Evolutionary conservation across 208 protist genomes (phyloP).

Genomic region (Wallacemonas sp.): DNA sequence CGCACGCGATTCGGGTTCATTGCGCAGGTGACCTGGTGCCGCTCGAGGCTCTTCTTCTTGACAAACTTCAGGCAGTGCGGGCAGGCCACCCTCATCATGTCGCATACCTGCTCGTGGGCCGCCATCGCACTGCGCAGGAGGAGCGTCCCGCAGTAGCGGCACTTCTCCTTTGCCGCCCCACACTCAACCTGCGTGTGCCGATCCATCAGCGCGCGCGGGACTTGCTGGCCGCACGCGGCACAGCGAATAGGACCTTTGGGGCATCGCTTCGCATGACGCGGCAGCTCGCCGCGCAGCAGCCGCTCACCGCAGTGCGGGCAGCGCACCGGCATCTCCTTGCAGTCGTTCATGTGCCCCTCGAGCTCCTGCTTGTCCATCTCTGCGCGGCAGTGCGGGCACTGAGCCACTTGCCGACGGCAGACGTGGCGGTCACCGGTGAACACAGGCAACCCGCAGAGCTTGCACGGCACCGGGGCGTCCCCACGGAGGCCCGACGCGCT

Average conservation of each 20-base stretch:
- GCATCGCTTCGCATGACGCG: slow-evolving; percentile 63
- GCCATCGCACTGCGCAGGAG: slow-evolving; percentile 47
- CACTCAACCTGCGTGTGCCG: slow-evolving; percentile 66
- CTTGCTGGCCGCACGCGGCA: slow-evolving; percentile 43
- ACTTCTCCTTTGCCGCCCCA: slow-evolving; percentile 56
- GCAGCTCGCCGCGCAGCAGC: slow-evolving; percentile 55
- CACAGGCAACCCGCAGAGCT: slow-evolving; percentile 68
- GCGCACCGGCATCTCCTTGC: slow-evolving; percentile 59
- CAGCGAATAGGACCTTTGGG: slow-evolving; percentile 61
- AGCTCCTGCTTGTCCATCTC: slow-evolving; percentile 75
- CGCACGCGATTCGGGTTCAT: slow-evolving; percentile 49
- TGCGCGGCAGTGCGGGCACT: slow-evolving; percentile 69
- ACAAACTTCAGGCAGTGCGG: slow-evolving; percentile 62
- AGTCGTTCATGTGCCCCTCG: slow-evolving; percentile 67
- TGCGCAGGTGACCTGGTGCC: slow-evolving; percentile 41
- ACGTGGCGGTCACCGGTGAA: slow-evolving; percentile 72
- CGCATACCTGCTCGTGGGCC: slow-evolving; percentile 63
- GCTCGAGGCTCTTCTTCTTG: slow-evolving; percentile 40
- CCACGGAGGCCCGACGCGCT: slow-evolving; percentile 6
- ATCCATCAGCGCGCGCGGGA: slow-evolving; percentile 57
- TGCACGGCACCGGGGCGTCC: slow-evolving; percentile 58
- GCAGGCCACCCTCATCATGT: slow-evolving; percentile 67
- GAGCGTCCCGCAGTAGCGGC: slow-evolving; percentile 59
- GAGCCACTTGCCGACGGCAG: slow-evolving; percentile 55
- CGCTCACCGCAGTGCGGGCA: slow-evolving; percentile 77